Evolutionary conservation across 2,329 filamentous ascomycete genomes (phyloP), one percentile per base, ranked within the genome.

Genomic region (Diaporthe nobilis): DNA sequence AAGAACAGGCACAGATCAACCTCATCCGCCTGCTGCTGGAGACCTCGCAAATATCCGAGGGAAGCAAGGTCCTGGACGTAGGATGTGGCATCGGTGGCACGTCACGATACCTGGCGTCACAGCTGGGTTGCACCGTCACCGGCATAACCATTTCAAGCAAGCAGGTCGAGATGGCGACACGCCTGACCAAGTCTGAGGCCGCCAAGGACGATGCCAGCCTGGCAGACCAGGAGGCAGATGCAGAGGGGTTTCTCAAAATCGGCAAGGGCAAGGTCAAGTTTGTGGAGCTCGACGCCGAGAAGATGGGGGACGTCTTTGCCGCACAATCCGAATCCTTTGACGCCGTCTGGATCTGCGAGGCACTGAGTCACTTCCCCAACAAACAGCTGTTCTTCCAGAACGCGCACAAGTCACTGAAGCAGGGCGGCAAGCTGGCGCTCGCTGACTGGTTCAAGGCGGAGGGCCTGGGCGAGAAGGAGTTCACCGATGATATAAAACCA

Each of bases 361-460:
- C 90, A 2, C 85, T 92, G 75, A 90, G 88, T 78, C 90, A 92
- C 81, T 87, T 92, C 75, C 89, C 90, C 0, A 86, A 91, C 79
- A 92, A 92, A 81, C 83, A 85, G 2, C 82, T 91, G 2, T 92
- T 92, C 82, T 92, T 92, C 80, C 81, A 82, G 37, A 91, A 91
- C 76, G 86, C 87, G 1, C 83, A 83, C 42, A 83, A 82, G 63
- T 82, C 92, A 47, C 82, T 92, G 68, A 87, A 84, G 51, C 75
- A 82, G 0, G 87, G 87, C 0, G 89, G 88, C 1, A 89, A 87
- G 80, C 81, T 92, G 60, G 89, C 90, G 5, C 82, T 92, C 72
- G 89, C 90, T 34, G 90, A 92, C 81, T 92, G 90, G 90, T 92
- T 92, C 84, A 90, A 89, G 83, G 87, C 85, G 17, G 88, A 88